Conservation (phyloP, 2,329 filamentous ascomycete genomes). For the Periconia sp. region DNA sequence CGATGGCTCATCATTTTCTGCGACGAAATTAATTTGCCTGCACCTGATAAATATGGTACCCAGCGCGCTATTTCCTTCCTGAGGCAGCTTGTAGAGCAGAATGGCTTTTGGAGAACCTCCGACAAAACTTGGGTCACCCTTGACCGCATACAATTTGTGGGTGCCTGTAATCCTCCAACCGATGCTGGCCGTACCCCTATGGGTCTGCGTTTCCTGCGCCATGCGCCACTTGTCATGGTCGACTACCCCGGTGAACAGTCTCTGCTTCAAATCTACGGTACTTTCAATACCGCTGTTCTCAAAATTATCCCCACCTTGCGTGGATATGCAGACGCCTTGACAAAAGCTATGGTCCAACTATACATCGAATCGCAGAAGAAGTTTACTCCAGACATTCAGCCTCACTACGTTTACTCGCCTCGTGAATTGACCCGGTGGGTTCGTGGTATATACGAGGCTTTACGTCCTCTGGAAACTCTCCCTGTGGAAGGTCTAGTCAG, state of each 20-base stretch:
- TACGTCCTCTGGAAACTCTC: conserved; percentile 85
- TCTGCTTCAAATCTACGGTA: conserved; percentile 95
- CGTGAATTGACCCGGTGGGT: conserved; percentile 98
- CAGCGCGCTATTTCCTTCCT: conserved; percentile 97
- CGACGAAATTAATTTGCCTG: conserved; percentile 98
- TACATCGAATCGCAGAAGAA: conserved; percentile 92
- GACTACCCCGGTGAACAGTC: conserved; percentile 97
- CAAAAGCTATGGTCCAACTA: conserved; percentile 95
- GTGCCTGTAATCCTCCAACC: conserved; percentile 96
- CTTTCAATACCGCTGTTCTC: conserved; percentile 92
- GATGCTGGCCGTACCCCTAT: conserved; percentile 95
- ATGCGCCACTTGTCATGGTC: conserved; percentile 99
- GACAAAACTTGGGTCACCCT: conserved; percentile 98
- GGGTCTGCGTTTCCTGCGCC: conserved; percentile 88
- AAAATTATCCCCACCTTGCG: conserved; percentile 96
- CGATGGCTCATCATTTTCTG: conserved; percentile 99
- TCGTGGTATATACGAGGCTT: conserved; percentile 94
- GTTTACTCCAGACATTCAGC: conserved; percentile 95
- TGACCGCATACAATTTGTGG: conserved; percentile 97
- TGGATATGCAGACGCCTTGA: conserved; percentile 91
- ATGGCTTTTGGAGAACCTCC: conserved; percentile 96
- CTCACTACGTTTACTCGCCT: conserved; percentile 98
- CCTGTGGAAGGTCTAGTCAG: conserved; percentile 88
- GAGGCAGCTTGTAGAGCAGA: conserved; percentile 95
- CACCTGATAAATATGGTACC: conserved; percentile 95